Conservation (phyloP, 116 monocot species). For the Iris pallida region DNA sequence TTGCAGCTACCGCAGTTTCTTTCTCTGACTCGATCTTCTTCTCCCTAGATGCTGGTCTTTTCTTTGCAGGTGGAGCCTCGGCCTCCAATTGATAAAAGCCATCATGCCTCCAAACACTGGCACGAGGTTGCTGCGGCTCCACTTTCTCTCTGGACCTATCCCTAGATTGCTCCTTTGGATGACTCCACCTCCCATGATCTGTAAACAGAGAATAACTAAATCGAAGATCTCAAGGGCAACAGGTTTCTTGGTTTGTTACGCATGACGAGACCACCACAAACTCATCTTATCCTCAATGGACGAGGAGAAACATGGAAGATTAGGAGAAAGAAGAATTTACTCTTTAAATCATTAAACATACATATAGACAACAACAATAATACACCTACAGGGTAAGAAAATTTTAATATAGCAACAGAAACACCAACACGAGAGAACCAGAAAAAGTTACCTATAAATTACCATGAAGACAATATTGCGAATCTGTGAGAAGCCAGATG, state of each 20-base stretch:
- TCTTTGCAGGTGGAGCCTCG: conserved; percentile 32
- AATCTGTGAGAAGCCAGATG: conserved; percentile 56
- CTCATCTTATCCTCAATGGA: no score
- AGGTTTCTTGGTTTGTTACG: no score
- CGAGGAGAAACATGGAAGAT: no score
- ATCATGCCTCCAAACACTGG: conserved; percentile 47
- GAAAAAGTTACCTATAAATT: conserved; percentile 1
- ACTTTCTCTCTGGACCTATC: conserved; percentile 23
- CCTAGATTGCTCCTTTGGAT: conserved; percentile 27
- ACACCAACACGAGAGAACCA: no score
- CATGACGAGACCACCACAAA: no score
- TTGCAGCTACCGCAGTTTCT: conserved; percentile 12
- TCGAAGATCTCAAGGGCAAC: no score
- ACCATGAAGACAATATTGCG: conserved; percentile 99
- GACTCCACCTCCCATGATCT: conserved; percentile 44
- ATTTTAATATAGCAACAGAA: no score
- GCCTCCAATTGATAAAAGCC: conserved; percentile 45
- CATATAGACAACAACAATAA: no score
- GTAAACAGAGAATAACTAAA: conserved; percentile 3
- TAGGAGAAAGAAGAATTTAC: no score
- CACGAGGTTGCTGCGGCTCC: conserved; percentile 16
- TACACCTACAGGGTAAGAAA: no score
- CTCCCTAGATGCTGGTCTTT: conserved; percentile 64
- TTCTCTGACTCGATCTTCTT: conserved; percentile 32
- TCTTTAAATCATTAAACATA: no score